These are phyloP conservation scores for Xanthoconium stramineum DNA, from an alignment of 768 basidiomycete species.

Conservation along the genomic window DNA sequence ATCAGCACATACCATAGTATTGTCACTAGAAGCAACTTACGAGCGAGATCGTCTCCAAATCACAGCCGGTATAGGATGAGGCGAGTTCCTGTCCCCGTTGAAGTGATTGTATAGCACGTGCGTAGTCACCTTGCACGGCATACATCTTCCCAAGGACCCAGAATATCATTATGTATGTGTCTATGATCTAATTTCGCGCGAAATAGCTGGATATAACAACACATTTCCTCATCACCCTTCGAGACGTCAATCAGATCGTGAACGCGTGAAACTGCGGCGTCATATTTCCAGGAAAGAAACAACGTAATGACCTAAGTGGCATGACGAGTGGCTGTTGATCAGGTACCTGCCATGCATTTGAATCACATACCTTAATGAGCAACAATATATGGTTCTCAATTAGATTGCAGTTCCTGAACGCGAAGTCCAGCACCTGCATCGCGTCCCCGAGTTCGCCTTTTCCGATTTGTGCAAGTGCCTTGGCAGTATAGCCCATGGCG, in stretches of 20 bases:
- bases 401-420: neutral
- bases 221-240: neutral
- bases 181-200: neutral
- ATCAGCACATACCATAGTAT: neutral
- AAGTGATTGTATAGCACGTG: neutral
- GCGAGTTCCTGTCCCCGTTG: neutral
- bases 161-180: neutral
- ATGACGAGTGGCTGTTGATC: neutral
- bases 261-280: conserved; percentile 2
- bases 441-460: neutral
- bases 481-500: too few species aligned
- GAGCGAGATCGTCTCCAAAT: neutral
- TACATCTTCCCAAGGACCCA: neutral
- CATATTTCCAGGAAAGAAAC: neutral
- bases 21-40: neutral
- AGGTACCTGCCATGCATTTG: too few species aligned
- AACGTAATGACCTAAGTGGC: neutral
- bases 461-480: too few species aligned
- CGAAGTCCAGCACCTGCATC: neutral
- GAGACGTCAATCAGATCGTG: neutral
- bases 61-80: neutral
- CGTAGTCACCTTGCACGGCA: neutral
- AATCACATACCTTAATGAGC: neutral
- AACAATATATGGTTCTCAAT: neutral
- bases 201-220: neutral